Evolutionary conservation across 768 basidiomycete species (phyloP).

Genomic region (Lactarius hengduanensis): DNA sequence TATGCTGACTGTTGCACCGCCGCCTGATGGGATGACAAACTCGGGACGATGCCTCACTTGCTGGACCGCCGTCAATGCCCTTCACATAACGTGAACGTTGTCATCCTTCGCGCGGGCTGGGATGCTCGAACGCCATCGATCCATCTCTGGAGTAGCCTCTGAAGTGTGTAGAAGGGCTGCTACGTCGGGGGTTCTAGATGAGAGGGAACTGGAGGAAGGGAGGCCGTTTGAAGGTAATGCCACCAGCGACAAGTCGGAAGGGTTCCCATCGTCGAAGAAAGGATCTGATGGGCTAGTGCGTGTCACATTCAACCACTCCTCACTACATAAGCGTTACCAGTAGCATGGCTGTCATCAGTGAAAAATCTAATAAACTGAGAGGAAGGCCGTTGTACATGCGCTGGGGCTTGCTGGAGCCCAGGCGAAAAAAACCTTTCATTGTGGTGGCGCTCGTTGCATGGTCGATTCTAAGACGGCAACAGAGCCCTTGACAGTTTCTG

Average conservation of each 20-base stretch:
- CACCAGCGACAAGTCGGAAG: no score
- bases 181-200: not conserved
- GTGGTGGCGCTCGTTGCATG: constrained; percentile 38
- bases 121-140: no score
- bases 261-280: no score
- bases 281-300: not conserved
- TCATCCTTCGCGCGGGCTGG: not conserved
- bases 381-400: constrained; percentile 67
- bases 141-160: not conserved
- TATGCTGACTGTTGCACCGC: not conserved
- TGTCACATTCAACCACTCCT: constrained; percentile 50
- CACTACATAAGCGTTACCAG: constrained; percentile 60
- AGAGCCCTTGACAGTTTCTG: no score
- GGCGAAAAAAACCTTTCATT: constrained; percentile 59
- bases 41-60: constrained; percentile 1
- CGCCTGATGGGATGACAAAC: constrained; percentile 1
- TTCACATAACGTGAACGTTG: not conserved
- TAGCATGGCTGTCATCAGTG: constrained; percentile 59
- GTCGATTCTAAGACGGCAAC: no score
- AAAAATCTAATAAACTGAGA: constrained; percentile 65
- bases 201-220: not conserved
- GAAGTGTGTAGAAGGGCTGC: not conserved
- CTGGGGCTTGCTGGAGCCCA: constrained; percentile 56
- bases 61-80: not conserved
- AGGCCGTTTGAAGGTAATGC: no score